A percentile compares a stretch with the other conserved stretches of the same genome.
These are phyloP conservation scores for Parathielavia appendiculata DNA, from an alignment of 495 filamentous ascomycete genomes.

Conservation along the genomic window DNA sequence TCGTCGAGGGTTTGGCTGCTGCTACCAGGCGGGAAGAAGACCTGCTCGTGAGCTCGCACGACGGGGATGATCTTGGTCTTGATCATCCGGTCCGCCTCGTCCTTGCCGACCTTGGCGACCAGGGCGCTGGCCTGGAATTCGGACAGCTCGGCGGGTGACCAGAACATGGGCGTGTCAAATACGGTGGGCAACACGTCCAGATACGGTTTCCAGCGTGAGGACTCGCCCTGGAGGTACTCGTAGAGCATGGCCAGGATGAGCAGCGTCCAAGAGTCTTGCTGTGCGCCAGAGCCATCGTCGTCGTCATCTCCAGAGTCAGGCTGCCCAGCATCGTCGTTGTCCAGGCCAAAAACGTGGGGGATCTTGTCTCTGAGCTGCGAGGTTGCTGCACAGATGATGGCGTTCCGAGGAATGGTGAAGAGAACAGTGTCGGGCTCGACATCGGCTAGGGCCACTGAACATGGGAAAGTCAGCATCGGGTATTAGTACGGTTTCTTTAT, in stretches of 20 bases:
- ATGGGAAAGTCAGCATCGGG: not conserved
- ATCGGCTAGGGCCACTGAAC: constrained; percentile 40
- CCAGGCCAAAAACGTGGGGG: constrained; percentile 35
- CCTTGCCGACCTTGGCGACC: constrained; percentile 69
- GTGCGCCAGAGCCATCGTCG: constrained; percentile 14
- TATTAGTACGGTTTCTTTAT: not conserved
- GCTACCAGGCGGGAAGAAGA: constrained; percentile 48
- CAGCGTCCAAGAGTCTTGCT: constrained; percentile 42
- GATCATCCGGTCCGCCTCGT: constrained; percentile 66
- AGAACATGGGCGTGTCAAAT: constrained; percentile 91
- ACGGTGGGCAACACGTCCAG: constrained; percentile 69
- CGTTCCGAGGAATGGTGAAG: constrained; percentile 44
- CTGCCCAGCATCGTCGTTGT: constrained; percentile 22
- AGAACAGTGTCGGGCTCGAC: constrained; percentile 42
- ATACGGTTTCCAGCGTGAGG: constrained; percentile 74
- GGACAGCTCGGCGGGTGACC: constrained; percentile 63
- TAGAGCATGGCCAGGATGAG: constrained; percentile 78
- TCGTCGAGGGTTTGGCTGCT: constrained; percentile 35
- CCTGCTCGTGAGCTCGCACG: constrained; percentile 32
- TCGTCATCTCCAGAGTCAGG: constrained; percentile 29
- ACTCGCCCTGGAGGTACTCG: constrained; percentile 57
- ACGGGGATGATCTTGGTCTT: constrained; percentile 57
- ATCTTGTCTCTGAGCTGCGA: constrained; percentile 35
- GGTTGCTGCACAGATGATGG: constrained; percentile 42
- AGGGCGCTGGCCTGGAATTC: constrained; percentile 76